These are phyloP conservation scores for Auxenochlorella pyrenoidosa DNA, from an alignment of 139 green algal genomes.

Conservation along the genomic window DNA sequence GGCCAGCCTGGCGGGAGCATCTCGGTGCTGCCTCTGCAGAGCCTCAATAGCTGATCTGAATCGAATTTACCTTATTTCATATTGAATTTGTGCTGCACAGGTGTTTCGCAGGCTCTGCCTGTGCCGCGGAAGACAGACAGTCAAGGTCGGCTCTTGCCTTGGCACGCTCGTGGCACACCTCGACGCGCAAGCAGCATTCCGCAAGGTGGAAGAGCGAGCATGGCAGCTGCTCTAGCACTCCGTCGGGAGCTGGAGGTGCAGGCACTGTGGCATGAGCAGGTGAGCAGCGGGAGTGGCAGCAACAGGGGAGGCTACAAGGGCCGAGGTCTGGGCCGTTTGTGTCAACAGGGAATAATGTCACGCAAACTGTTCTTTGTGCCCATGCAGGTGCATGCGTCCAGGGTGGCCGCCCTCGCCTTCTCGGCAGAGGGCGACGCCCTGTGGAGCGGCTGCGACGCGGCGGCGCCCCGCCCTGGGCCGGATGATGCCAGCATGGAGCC, in stretches of 20 bases:
- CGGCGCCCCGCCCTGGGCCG: background rate
- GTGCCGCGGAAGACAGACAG: background rate
- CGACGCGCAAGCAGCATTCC: background rate
- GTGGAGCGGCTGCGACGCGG: constrained; percentile 28
- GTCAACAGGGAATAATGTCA: too few relatives aligned
- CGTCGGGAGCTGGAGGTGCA: constrained; percentile 1
- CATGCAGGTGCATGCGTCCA: constrained; percentile 5
- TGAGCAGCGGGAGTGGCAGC: background rate
- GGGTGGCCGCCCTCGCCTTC: background rate
- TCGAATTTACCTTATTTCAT: background rate
- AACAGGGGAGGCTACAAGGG: too few relatives aligned
- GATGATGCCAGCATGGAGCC: background rate
- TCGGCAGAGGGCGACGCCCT: background rate
- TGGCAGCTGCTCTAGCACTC: background rate
- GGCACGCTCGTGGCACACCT: background rate
- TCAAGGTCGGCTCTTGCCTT: background rate
- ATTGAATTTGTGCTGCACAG: background rate
- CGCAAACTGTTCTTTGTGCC: too few relatives aligned
- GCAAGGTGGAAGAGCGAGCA: background rate
- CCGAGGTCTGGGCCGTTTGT: background rate
- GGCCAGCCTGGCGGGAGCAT: background rate
- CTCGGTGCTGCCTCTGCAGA: too few relatives aligned
- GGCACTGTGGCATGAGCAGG: constrained; percentile 20
- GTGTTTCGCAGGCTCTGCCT: background rate
- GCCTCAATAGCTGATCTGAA: too few relatives aligned